These are phyloP conservation scores for Juglanconis sp. DNA, from an alignment of 2,329 filamentous ascomycete genomes.

Conservation along the genomic window DNA sequence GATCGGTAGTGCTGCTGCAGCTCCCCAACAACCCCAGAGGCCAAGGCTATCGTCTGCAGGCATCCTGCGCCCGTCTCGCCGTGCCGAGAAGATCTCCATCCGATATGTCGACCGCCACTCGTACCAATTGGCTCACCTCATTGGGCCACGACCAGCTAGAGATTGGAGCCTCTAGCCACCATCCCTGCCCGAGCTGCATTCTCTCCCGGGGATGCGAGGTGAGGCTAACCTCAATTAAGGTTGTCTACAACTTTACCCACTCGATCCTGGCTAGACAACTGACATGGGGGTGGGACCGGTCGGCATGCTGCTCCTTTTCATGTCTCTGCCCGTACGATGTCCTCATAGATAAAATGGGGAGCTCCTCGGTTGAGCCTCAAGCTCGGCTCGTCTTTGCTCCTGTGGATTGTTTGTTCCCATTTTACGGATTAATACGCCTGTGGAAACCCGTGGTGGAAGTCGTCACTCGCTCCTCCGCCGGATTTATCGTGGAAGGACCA, in stretches of 20 bases:
- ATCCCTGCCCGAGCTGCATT: slow-evolving; percentile 1
- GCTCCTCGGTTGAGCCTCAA: background rate
- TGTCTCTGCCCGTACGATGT: slow-evolving; percentile 1
- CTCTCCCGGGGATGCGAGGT: background rate
- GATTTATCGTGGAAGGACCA: background rate
- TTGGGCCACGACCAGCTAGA: background rate
- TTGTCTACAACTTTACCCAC: background rate
- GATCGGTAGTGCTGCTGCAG: background rate
- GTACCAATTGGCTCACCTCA: background rate
- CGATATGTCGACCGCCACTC: background rate
- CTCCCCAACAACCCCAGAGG: background rate
- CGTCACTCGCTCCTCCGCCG: slow-evolving; percentile 2
- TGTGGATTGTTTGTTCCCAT: background rate
- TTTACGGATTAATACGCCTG: background rate
- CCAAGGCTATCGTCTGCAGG: background rate
- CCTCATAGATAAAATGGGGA: slow-evolving; percentile 10
- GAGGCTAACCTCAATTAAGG: slow-evolving; percentile 1
- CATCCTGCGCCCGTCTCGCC: background rate
- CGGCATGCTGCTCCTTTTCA: background rate
- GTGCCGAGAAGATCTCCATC: background rate
- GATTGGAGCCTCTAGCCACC: background rate
- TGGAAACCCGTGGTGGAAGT: background rate
- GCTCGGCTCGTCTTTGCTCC: background rate
- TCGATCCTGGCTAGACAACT: background rate
- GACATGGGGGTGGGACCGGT: background rate